phyloP scores from a whole-genome alignment of 345 rosid genomes.

The Nephelium lappaceum region DNA sequence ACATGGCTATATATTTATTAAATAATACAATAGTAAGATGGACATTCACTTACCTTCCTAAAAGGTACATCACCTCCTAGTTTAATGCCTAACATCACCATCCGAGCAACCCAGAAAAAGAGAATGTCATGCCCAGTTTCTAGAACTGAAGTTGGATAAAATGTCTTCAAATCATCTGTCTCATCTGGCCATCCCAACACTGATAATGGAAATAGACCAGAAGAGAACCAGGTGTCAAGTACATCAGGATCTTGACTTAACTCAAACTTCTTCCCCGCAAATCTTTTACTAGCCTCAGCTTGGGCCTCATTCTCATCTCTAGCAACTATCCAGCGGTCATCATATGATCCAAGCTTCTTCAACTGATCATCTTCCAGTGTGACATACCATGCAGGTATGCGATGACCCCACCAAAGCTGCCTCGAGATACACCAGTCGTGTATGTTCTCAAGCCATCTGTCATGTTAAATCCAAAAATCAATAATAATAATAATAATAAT shows the following conservation, averaged over 20 bases:
- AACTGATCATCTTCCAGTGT: conserved; percentile 71
- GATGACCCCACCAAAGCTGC: conserved; percentile 99
- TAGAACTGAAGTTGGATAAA: conserved; percentile 91
- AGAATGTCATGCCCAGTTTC: conserved; percentile 98
- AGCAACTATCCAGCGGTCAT: conserved; percentile 89
- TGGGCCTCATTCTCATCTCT: conserved; percentile 71
- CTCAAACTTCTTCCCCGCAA: conserved; percentile 70
- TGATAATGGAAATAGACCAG: conserved; percentile 88
- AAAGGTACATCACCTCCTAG: conserved; percentile 93
- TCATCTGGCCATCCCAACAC: conserved; percentile 95
- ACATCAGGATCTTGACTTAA: conserved; percentile 91
- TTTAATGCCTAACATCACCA: conserved; percentile 91
- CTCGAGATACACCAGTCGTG: conserved; percentile 97
- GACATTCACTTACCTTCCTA: conserved; percentile 55
- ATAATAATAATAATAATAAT: conserved; percentile 9
- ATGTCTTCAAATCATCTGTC: conserved; percentile 79
- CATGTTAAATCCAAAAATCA: conserved; percentile 24
- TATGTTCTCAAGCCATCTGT: conserved; percentile 97
- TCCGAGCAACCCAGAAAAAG: conserved; percentile 98
- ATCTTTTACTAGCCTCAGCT: conserved; percentile 56
- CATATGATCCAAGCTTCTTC: conserved; percentile 77
- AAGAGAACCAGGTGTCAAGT: conserved; percentile 98
- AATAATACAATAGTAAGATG: neutral
- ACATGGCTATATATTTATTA: neutral
- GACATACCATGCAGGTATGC: conserved; percentile 93